Conservation (phyloP, 768 basidiomycete species). For the Russula lepida region DNA sequence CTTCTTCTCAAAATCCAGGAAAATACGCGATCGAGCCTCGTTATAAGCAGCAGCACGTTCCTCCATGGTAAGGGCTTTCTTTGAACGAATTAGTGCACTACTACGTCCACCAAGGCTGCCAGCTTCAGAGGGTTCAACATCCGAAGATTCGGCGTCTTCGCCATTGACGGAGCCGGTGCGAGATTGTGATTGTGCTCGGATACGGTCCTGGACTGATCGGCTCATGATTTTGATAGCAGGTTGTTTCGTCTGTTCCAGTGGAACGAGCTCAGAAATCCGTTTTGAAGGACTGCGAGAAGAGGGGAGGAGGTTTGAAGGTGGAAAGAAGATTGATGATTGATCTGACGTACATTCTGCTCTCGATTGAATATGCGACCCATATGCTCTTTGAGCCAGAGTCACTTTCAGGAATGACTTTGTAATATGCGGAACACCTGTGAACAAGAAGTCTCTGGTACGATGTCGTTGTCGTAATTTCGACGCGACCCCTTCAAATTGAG, state of each 20-base stretch:
- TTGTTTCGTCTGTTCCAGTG: slow-evolving; percentile 56
- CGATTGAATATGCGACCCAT: slow-evolving; percentile 43
- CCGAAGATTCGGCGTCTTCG: slow-evolving; percentile 71
- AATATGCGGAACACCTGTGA: slow-evolving; percentile 78
- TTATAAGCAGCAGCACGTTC: slow-evolving; percentile 88
- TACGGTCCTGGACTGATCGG: slow-evolving; percentile 47
- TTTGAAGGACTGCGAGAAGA: slow-evolving; percentile 48
- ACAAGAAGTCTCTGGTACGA: slow-evolving; percentile 82
- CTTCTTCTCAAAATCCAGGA: slow-evolving; percentile 72
- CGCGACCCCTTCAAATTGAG: slow-evolving; percentile 39
- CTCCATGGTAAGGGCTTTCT: slow-evolving; percentile 71
- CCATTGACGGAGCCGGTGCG: slow-evolving; percentile 64
- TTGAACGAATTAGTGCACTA: slow-evolving; percentile 45
- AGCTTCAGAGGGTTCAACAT: slow-evolving; percentile 70
- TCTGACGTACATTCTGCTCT: slow-evolving; percentile 66
- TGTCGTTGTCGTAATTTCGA: slow-evolving; percentile 61
- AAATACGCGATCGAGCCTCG: slow-evolving; percentile 77
- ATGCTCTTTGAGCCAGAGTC: slow-evolving; percentile 60
- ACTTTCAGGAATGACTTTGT: slow-evolving; percentile 62
- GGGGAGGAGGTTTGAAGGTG: slow-evolving; percentile 17
- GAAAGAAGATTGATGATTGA: neutral
- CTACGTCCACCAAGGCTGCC: slow-evolving; percentile 70
- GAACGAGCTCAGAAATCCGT: slow-evolving; percentile 69
- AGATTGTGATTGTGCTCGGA: slow-evolving; percentile 51
- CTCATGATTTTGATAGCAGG: slow-evolving; percentile 90